Evolutionary conservation across 805 yeast genomes (phyloP).

Genomic region (Komagataella pastoris): DNA sequence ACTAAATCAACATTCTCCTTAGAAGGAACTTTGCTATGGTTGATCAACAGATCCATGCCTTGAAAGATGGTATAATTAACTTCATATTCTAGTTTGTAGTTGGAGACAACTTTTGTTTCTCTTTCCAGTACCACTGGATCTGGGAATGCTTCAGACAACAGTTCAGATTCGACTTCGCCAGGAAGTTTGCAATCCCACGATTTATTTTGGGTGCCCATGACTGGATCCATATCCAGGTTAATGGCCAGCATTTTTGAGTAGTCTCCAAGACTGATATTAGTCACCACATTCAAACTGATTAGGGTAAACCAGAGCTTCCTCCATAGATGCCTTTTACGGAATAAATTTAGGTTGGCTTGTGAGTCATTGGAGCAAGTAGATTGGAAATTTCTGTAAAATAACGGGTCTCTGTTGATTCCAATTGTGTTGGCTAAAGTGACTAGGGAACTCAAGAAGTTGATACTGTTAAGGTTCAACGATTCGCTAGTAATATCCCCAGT

Average conservation of each 20-base stretch:
- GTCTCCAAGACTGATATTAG: constrained; percentile 22
- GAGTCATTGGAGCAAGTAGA: constrained; percentile 6
- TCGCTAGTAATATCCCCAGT: constrained; percentile 15
- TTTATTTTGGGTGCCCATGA: constrained; percentile 16
- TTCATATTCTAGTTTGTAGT: constrained; percentile 30
- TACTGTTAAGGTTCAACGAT: constrained; percentile 18
- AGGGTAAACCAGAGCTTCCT: constrained; percentile 25
- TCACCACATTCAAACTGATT: constrained; percentile 17
- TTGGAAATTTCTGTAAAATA: constrained; percentile 22
- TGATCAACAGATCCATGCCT: constrained; percentile 23
- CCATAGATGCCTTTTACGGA: constrained; percentile 24
- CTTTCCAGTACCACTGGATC: constrained; percentile 13
- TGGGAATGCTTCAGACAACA: constrained; percentile 18
- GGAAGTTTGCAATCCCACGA: constrained; percentile 25
- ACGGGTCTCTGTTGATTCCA: constrained; percentile 36
- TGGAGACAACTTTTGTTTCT: constrained; percentile 33
- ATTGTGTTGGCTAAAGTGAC: constrained; percentile 30
- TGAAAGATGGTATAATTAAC: constrained; percentile 28
- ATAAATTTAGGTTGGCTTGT: constrained; percentile 16
- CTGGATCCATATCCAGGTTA: constrained; percentile 22
- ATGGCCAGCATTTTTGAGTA: constrained; percentile 21
- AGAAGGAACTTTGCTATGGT: constrained; percentile 21
- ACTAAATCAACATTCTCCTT: constrained; percentile 14
- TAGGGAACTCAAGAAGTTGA: constrained; percentile 20
- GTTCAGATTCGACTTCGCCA: constrained; percentile 22